phyloP scores from a whole-genome alignment of 352 stramenopile genomes.

The Globisporangium canariense region DNA sequence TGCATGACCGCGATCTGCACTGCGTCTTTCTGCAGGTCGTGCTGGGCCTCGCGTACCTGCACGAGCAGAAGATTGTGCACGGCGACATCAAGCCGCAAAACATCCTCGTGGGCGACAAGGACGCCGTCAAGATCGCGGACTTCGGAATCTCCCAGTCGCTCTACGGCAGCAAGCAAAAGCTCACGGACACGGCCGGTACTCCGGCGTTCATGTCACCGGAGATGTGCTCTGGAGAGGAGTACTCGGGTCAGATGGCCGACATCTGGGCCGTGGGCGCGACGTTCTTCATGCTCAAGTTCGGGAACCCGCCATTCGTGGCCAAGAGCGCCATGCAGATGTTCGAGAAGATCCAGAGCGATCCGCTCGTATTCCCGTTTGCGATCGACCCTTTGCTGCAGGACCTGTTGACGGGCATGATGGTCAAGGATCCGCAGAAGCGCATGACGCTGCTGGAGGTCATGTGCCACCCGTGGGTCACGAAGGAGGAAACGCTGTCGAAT shows the following conservation, averaged over 20 bases:
- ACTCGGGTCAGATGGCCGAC: slow-evolving; percentile 86
- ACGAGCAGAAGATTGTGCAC: slow-evolving; percentile 84
- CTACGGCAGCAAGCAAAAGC: slow-evolving; percentile 76
- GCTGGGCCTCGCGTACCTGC: slow-evolving; percentile 86
- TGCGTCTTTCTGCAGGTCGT: slow-evolving; percentile 74
- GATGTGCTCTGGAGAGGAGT: slow-evolving; percentile 84
- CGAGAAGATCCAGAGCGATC: slow-evolving; percentile 81
- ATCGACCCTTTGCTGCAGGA: slow-evolving; percentile 58
- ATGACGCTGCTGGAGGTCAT: slow-evolving; percentile 66
- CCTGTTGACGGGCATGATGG: slow-evolving; percentile 63
- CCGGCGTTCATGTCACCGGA: slow-evolving; percentile 93
- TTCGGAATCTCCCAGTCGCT: slow-evolving; percentile 90
- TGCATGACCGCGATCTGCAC: slow-evolving; percentile 70
- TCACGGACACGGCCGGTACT: slow-evolving; percentile 80
- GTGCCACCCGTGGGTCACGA: slow-evolving; percentile 77
- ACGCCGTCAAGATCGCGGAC: slow-evolving; percentile 90
- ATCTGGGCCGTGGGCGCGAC: slow-evolving; percentile 90
- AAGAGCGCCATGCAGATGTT: slow-evolving; percentile 88
- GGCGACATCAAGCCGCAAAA: slow-evolving; percentile 89
- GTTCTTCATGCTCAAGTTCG: slow-evolving; percentile 89
- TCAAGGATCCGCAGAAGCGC: slow-evolving; percentile 51
- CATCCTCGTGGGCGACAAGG: slow-evolving; percentile 81
- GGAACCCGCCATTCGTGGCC: slow-evolving; percentile 85
- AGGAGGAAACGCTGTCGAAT: slow-evolving; percentile 43
- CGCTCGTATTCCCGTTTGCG: slow-evolving; percentile 53